phyloP scores from a whole-genome alignment of 768 basidiomycete genomes.

The Termitomyces sp. region DNA sequence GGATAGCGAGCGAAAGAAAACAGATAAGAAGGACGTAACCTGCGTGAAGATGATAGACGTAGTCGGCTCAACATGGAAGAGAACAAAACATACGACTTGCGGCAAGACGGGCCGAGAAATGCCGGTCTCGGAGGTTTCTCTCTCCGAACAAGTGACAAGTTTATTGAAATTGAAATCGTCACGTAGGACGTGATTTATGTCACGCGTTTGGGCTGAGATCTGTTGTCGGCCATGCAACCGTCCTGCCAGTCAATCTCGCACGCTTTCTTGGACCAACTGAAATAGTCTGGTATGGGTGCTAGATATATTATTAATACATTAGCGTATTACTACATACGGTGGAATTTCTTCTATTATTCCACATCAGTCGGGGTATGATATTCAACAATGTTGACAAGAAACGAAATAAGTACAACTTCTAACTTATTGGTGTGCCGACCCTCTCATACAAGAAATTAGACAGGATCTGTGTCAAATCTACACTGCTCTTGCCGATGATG shows the following conservation, averaged over 20 bases:
- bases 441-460: slow-evolving; percentile 64
- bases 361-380: too few species aligned
- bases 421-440: slow-evolving; percentile 31
- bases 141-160: too few species aligned
- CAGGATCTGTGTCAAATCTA: slow-evolving; percentile 62
- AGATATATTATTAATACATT: too few species aligned
- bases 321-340: too few species aligned
- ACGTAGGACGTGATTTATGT: too few species aligned
- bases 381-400: neutral
- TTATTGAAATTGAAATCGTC: too few species aligned
- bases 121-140: neutral
- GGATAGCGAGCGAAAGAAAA: neutral
- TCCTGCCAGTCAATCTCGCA: too few species aligned
- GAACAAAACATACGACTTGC: neutral
- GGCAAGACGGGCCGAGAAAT: neutral
- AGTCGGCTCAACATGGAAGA: neutral
- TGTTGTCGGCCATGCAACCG: too few species aligned
- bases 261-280: too few species aligned
- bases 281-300: too few species aligned
- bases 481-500: slow-evolving; percentile 39
- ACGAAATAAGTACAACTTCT: neutral
- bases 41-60: neutral
- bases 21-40: neutral
- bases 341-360: too few species aligned
- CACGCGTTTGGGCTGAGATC: too few species aligned